A percentile compares a stretch with the other conserved stretches of the same genome.
phyloP scores from a whole-genome alignment of 2,329 filamentous ascomycete genomes.

The Teratosphaeria gauchensis region DNA sequence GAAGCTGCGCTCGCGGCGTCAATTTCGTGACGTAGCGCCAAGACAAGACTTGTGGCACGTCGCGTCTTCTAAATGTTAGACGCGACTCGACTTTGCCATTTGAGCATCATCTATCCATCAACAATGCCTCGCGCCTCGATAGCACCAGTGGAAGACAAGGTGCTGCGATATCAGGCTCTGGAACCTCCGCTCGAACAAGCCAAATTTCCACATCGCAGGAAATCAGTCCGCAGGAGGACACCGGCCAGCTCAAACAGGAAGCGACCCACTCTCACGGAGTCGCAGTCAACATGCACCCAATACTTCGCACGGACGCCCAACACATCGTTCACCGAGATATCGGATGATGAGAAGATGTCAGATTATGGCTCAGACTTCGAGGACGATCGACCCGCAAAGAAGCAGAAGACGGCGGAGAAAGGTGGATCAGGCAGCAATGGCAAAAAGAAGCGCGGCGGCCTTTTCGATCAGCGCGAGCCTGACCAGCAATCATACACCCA shows the following conservation, averaged over 20 bases:
- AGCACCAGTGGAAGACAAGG: neutral
- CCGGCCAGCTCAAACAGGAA: neutral
- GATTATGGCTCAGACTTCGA: neutral
- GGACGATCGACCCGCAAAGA: neutral
- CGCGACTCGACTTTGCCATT: neutral
- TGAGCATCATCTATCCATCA: neutral
- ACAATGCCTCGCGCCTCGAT: neutral
- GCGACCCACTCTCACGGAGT: neutral
- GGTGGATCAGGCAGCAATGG: constrained; percentile 1
- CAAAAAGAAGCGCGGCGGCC: constrained; percentile 4
- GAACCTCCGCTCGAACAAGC: neutral
- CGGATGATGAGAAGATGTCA: neutral
- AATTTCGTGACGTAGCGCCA: neutral
- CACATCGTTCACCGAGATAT: neutral
- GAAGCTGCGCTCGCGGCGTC: neutral
- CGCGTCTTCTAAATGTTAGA: neutral
- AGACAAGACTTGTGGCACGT: neutral
- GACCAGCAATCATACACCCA: constrained; percentile 6
- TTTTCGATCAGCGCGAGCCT: neutral
- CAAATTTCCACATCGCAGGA: neutral
- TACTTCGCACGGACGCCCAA: neutral
- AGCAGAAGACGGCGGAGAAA: constrained; percentile 2
- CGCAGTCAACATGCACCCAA: constrained; percentile 4
- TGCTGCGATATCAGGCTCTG: neutral
- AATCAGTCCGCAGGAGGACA: neutral